A percentile compares a stretch with the other conserved stretches of the same genome.
phyloP scores from a whole-genome alignment of 495 filamentous ascomycete genomes.

The Penicillium mononematosum region DNA sequence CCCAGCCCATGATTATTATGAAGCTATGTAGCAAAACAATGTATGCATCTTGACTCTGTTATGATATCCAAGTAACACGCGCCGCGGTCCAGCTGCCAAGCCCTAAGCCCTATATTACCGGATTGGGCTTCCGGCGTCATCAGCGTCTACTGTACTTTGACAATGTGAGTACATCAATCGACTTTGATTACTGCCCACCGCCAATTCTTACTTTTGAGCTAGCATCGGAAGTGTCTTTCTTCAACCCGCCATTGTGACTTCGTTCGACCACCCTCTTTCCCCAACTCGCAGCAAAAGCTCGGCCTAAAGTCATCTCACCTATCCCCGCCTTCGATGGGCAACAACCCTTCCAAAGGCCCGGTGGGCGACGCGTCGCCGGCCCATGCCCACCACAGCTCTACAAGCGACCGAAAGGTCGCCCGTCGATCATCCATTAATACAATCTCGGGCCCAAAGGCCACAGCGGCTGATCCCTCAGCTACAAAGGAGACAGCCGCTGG shows the following conservation, averaged over 20 bases:
- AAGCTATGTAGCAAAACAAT: slow-evolving; percentile 1
- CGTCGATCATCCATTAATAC: slow-evolving; percentile 44
- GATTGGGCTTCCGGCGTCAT: slow-evolving; percentile 25
- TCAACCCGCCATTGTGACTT: slow-evolving; percentile 29
- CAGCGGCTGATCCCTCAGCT: slow-evolving; percentile 43
- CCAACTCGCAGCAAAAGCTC: slow-evolving; percentile 9
- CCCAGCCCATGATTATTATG: slow-evolving; percentile 12
- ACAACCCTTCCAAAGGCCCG: slow-evolving; percentile 51
- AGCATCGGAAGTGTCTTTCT: slow-evolving; percentile 14
- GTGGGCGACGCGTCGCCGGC: slow-evolving; percentile 35
- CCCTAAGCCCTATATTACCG: slow-evolving; percentile 31
- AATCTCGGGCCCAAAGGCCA: slow-evolving; percentile 39
- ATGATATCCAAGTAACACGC: slow-evolving; percentile 10
- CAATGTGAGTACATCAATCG: slow-evolving; percentile 13
- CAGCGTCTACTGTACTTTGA: slow-evolving; percentile 20
- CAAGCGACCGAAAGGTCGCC: slow-evolving; percentile 39
- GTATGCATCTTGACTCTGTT: slow-evolving; percentile 6
- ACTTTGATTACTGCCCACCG: slow-evolving; percentile 9
- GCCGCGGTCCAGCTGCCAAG: slow-evolving; percentile 6
- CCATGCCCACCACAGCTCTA: slow-evolving; percentile 26
- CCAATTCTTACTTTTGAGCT: slow-evolving; percentile 15
- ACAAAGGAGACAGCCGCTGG: slow-evolving; percentile 44
- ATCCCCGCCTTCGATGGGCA: slow-evolving; percentile 46
- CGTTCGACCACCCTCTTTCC: slow-evolving; percentile 13
- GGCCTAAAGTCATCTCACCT: slow-evolving; percentile 10